These are phyloP conservation scores for Rhizopogon roseolus DNA, from an alignment of 768 basidiomycete species.

Conservation along the genomic window DNA sequence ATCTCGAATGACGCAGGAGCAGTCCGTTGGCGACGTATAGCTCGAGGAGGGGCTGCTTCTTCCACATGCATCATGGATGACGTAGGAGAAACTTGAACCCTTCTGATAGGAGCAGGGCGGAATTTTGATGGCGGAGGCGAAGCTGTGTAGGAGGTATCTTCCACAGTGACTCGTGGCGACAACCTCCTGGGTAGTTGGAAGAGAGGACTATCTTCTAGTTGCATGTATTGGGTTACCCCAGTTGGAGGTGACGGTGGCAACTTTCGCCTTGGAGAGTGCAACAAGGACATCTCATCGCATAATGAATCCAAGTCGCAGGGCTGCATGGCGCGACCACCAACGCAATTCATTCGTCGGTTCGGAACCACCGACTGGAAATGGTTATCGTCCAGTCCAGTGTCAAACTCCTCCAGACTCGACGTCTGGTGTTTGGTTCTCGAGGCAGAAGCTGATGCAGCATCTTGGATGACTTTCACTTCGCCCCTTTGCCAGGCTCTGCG, in stretches of 20 bases:
- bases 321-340: conserved; percentile 1
- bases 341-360: neutral
- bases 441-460: neutral
- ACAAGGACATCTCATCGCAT: conserved; percentile 4
- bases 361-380: neutral
- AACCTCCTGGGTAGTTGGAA: conserved; percentile 2
- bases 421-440: conserved; percentile 6
- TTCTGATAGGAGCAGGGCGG: conserved; percentile 7
- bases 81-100: neutral
- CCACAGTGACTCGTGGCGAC: conserved; percentile 14
- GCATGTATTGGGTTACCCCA: conserved; percentile 15
- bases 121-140: neutral
- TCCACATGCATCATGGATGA: conserved; percentile 6
- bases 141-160: conserved; percentile 13
- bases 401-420: conserved; percentile 14
- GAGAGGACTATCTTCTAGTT: conserved; percentile 12
- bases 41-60: conserved; percentile 7
- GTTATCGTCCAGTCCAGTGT: conserved; percentile 1
- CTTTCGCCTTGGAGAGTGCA: neutral
- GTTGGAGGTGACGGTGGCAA: conserved; percentile 22
- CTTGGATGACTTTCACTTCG: conserved; percentile 16
- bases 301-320: conserved; percentile 5
- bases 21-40: conserved; percentile 4
- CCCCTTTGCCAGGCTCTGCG: conserved; percentile 23
- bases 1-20: conserved; percentile 2